Evolutionary conservation across 306 rosid genomes (phyloP), one percentile per base, ranked within the genome.

Genomic region (Benincasa hispida): DNA sequence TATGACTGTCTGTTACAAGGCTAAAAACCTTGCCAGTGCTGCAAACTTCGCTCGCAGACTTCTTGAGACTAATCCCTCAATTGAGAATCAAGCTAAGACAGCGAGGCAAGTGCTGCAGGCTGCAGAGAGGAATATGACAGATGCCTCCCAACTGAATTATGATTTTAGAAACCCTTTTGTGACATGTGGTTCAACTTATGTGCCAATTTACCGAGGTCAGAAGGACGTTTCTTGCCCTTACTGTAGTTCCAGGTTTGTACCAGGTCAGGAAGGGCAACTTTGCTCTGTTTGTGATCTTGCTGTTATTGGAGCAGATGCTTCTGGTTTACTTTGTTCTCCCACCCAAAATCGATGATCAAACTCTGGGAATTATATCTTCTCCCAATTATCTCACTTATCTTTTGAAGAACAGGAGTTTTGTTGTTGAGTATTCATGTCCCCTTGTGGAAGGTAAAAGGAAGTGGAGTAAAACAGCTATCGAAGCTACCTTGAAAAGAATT

Each of bases 161-260:
- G 98, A 91, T 80, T 93, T 91, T 55, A 81, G 98, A 72, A 93
- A 93, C 81, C 98, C 98, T 27, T 93, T 93, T 85, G 97, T 93
- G 77, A 72, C 76, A 78, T 93, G 98, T 68, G 98, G 98, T 4
- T 91, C 93, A 28, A 93, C 98, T 32, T 89, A 91, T 58, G 89
- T 89, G 65, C 98, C 97, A 9, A 91, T 93, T 72, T 93, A 93
- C 75, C 88, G 96, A 30, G 98, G 97, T 65, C 97, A 93, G 83
- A 93, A 87, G 84, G 98, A 93, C 59, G 86, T 81, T 8, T 85
- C 91, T 61, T 93, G 98, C 88, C 92, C 98, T 0, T 93, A 86
- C 47, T 93, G 98, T 78, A 91, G 85, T 84, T 82, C 98, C 24
- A 92, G 97, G 74, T 93, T 93, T 81, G 97, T 93, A 82, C 90